phyloP scores from a whole-genome alignment of 2,329 filamentous ascomycete species.

The Talaromyces piceae region DNA sequence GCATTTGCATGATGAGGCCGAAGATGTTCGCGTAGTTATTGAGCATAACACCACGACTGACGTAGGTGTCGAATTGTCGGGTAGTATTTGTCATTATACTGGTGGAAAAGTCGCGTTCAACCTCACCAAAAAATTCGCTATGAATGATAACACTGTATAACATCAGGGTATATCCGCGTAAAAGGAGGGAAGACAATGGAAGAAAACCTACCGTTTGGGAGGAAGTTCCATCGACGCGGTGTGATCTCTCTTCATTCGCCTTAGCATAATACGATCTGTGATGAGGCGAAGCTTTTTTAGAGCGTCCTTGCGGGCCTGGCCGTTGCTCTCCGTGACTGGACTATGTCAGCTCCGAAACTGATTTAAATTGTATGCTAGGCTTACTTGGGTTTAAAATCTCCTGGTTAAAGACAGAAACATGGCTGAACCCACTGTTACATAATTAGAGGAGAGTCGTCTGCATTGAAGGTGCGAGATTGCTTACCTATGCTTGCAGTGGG shows the following conservation, averaged over 20 bases:
- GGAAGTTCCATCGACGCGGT: conserved; percentile 94
- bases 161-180: background rate
- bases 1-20: conserved; percentile 98
- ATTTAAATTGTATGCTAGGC: conserved; percentile 40
- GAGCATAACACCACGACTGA: conserved; percentile 84
- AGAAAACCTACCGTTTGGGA: conserved; percentile 67
- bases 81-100: conserved; percentile 92
- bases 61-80: conserved; percentile 91
- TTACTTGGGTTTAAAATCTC: conserved; percentile 75
- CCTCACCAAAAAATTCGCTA: conserved; percentile 92
- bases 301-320: conserved; percentile 56
- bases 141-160: conserved; percentile 61
- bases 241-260: conserved; percentile 87
- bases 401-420: conserved; percentile 84
- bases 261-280: conserved; percentile 90
- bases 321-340: conserved; percentile 48
- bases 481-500: conserved; percentile 54
- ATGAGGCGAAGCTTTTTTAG: conserved; percentile 78
- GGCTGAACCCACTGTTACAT: conserved; percentile 48
- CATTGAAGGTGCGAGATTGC: background rate
- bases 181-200: background rate
- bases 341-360: conserved; percentile 25
- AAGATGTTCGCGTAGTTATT: conserved; percentile 99
- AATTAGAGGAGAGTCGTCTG: background rate
- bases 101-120: conserved; percentile 88